Percentiles rank a stretch among this genome's conserved stretches.
These are phyloP conservation scores for Dactylella cylindrospora DNA, from an alignment of 2,329 filamentous ascomycete genomes.

Conservation along the genomic window DNA sequence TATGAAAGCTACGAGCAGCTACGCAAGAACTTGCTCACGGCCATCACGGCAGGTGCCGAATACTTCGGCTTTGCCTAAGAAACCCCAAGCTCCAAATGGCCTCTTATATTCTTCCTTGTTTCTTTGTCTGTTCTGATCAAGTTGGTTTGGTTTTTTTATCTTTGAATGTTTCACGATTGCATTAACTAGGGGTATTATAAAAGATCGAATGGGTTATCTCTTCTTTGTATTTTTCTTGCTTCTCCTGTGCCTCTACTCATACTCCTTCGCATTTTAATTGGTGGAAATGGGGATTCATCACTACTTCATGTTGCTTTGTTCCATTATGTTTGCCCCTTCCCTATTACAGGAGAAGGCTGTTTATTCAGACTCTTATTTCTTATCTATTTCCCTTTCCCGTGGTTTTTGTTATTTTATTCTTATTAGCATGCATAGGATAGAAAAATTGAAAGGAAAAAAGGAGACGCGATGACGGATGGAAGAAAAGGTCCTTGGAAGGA, in stretches of 20 bases:
- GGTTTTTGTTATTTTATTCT: conserved; percentile 14
- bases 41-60: conserved; percentile 96
- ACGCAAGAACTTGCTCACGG: conserved; percentile 83
- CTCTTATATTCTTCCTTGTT: background rate
- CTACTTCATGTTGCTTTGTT: conserved; percentile 1
- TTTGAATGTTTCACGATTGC: conserved; percentile 18
- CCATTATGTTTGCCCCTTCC: background rate
- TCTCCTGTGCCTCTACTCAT: background rate
- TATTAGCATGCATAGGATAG: conserved; percentile 27
- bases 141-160: background rate
- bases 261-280: background rate
- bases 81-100: conserved; percentile 6
- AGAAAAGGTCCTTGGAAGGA: conserved; percentile 2
- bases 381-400: conserved; percentile 10
- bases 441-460: conserved; percentile 20
- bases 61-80: conserved; percentile 92
- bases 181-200: conserved; percentile 45
- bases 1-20: conserved; percentile 95
- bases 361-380: background rate
- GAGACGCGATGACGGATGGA: background rate
- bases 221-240: conserved; percentile 11
- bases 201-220: conserved; percentile 34
- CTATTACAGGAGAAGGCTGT: background rate
- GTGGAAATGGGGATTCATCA: background rate
- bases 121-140: conserved; percentile 13